Base-by-base conservation (phyloP, 805 yeast species). In the Metschnikowia reukaufii region DNA sequence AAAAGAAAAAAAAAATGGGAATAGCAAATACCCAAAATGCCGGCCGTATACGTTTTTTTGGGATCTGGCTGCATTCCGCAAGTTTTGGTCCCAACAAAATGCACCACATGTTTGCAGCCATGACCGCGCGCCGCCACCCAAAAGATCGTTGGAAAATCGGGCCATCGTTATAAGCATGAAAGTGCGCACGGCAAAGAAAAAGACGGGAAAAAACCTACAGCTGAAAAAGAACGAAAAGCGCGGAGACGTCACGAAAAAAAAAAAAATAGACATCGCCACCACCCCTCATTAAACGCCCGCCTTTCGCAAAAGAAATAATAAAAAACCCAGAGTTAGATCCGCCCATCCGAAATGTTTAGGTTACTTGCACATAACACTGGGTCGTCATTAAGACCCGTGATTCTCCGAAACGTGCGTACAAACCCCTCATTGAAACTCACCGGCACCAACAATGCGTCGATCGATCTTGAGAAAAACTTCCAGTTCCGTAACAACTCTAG, bases 331-430 rank as follows among this genome's bases (percentile, higher is more conserved):
- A 33, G 17, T 17, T 36, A 18, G n/a, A 32, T 40, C 17, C 25
- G 20, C 20, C 29, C 16, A 36, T 30, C 17, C 29, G 7, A 19
- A 12, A 71, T 71, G 76, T 70, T 71, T 47, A 64, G 74, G 52
- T 61, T 72, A 38, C 62, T 70, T 19, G 57, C 71, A 15, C 42
- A 67, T n/a, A 70, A 68, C 52, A 64, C 74, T 16, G 68, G 60
- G 45, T 64, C 61, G 45, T 60, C 67, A 36, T 52, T 72, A 40
- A 63, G 71, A 49, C 74, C 75, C 10, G 70, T 56, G 21, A 52
- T 70, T 40, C 58, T 70, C 41, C 68, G 63, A 59, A 70, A 70
- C 48, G 72, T 70, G 29, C 62, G 70, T 47, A 57, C 59, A 37
- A 65, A 63, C 49, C 31, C 47, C 31, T 39, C 41, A 18, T 30